Conservation (phyloP, 1,284 basidiomycete species). For the Apiotrichum sp. region DNA sequence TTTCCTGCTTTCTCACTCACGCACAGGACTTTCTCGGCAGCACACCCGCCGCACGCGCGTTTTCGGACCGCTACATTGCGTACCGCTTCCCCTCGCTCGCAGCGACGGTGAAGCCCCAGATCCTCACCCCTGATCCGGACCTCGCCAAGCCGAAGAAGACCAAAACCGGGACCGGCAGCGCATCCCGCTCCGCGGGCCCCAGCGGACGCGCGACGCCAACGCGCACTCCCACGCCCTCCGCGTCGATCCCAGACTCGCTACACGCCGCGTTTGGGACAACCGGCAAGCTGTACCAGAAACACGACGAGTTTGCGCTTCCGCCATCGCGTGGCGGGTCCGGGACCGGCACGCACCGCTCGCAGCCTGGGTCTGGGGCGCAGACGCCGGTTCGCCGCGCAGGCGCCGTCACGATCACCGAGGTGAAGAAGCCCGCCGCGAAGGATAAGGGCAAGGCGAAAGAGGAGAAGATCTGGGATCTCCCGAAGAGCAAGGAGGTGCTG, state of each 20-base stretch:
- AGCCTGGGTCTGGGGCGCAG: conserved; percentile 7
- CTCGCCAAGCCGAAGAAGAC: conserved; percentile 8
- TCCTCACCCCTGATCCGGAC: conserved; percentile 1
- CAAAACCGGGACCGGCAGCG: not conserved
- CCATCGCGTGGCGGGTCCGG: conserved; percentile 4
- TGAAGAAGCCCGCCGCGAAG: conserved; percentile 3
- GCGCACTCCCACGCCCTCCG: not conserved
- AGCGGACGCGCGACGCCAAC: not conserved
- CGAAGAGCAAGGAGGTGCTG: conserved; percentile 35
- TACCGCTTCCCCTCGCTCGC: conserved; percentile 34
- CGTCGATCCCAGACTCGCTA: conserved; percentile 17
- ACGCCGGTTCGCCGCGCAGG: conserved; percentile 13
- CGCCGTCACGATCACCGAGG: conserved; percentile 25
- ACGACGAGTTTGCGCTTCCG: conserved; percentile 4
- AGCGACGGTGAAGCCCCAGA: conserved; percentile 3
- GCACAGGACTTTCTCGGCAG: conserved; percentile 43
- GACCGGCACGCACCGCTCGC: conserved; percentile 1
- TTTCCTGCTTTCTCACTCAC: not conserved
- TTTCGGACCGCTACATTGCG: conserved; percentile 33
- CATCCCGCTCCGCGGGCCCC: not conserved
- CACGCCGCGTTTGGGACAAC: conserved; percentile 27
- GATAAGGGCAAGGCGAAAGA: conserved; percentile 14
- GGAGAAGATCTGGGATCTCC: conserved; percentile 40
- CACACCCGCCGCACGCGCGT: conserved; percentile 30
- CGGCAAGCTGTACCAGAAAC: conserved; percentile 38